phyloP scores from a whole-genome alignment of 306 rosid genomes.

The Dalbergia oliveri region DNA sequence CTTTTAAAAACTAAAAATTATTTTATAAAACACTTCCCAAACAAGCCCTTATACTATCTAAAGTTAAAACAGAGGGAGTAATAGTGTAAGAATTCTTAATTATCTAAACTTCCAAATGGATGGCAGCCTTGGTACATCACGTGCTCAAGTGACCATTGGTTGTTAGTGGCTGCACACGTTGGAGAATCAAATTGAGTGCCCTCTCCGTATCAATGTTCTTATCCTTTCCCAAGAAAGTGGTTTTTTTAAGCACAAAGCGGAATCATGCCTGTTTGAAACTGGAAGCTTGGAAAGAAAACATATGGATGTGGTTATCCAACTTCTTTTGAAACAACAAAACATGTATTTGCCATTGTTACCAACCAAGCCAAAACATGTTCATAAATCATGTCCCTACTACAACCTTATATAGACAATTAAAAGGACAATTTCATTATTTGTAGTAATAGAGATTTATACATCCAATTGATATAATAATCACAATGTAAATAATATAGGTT shows the following conservation, averaged over 20 bases:
- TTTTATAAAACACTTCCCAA: too few species aligned
- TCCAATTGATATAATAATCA: too few species aligned
- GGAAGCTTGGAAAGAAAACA: not conserved
- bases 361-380: not conserved
- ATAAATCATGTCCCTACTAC: not conserved
- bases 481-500: too few species aligned
- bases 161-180: constrained; percentile 43
- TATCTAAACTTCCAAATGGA: not conserved
- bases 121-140: constrained; percentile 24
- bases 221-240: constrained; percentile 36
- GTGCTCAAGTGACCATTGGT: constrained; percentile 35
- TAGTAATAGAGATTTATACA: too few species aligned
- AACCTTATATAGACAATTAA: not conserved
- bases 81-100: not conserved
- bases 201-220: constrained; percentile 10
- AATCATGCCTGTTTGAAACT: constrained; percentile 33
- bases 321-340: not conserved
- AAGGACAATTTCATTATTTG: too few species aligned
- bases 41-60: too few species aligned
- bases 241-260: constrained; percentile 45
- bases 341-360: not conserved
- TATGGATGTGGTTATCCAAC: not conserved
- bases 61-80: too few species aligned
- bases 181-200: constrained; percentile 38
- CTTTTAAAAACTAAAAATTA: too few species aligned